phyloP scores from a whole-genome alignment of 2,329 filamentous ascomycete species.

The Diaporthe aspalathi region DNA sequence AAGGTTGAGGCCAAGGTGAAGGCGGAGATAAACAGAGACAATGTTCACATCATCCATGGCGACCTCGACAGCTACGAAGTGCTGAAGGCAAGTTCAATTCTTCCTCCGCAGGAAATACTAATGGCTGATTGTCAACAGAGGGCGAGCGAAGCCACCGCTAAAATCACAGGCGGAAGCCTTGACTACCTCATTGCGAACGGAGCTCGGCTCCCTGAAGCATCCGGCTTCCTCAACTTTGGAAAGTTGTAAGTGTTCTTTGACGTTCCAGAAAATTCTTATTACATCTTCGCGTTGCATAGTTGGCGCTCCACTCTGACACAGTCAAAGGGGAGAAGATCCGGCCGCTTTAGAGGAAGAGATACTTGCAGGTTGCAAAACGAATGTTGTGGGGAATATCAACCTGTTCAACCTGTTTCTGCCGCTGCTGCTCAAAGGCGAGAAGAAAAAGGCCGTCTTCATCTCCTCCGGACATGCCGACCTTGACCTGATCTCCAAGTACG shows the following conservation, averaged over 20 bases:
- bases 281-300: neutral
- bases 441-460: conserved; percentile 67
- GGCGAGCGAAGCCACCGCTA: conserved; percentile 44
- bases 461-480: conserved; percentile 60
- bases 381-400: conserved; percentile 64
- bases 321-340: conserved; percentile 46
- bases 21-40: conserved; percentile 52
- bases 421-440: conserved; percentile 59
- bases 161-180: conserved; percentile 52
- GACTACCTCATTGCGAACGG: conserved; percentile 67
- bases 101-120: neutral
- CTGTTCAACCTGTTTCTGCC: conserved; percentile 65
- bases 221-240: neutral
- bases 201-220: conserved; percentile 42
- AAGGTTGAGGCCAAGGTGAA: conserved; percentile 56
- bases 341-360: conserved; percentile 43
- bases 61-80: conserved; percentile 55
- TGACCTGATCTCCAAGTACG: conserved; percentile 52
- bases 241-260: neutral
- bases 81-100: conserved; percentile 42
- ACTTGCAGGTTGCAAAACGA: conserved; percentile 53
- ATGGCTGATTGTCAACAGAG: conserved; percentile 43
- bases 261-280: neutral
- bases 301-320: neutral
- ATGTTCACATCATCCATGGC: conserved; percentile 59